Conservation (phyloP, 2,329 filamentous ascomycete genomes). For the Fusarium solani-melongenae region DNA sequence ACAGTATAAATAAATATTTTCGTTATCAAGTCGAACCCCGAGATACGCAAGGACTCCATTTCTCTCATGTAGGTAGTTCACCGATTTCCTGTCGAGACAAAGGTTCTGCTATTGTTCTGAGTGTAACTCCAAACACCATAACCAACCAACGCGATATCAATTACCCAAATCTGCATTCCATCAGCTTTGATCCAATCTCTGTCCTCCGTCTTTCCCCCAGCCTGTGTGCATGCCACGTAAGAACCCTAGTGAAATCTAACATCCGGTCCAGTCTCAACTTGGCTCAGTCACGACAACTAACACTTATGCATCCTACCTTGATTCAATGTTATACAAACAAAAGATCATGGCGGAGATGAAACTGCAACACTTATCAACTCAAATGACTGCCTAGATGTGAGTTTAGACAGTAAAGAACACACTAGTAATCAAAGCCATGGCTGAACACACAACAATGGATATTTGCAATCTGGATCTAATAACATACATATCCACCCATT, state of each 20-base stretch:
- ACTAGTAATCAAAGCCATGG: not conserved
- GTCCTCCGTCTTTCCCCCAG: rapidly evolving
- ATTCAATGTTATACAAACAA: not conserved
- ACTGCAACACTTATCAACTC: not conserved
- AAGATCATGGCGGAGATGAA: not conserved
- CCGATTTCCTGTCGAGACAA: not conserved
- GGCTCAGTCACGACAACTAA: not conserved
- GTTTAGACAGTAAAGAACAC: not conserved
- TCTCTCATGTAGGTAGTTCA: not conserved
- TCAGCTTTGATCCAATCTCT: not conserved
- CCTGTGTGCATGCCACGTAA: not conserved
- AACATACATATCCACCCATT: not conserved
- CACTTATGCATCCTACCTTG: not conserved
- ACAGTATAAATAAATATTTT: not conserved
- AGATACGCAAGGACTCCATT: not conserved
- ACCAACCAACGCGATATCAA: not conserved
- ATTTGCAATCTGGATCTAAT: not conserved
- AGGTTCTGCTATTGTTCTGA: no score
- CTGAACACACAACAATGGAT: not conserved
- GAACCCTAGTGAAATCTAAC: rapidly evolving
- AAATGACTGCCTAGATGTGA: no score
- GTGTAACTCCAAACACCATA: not conserved
- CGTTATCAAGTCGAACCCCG: rapidly evolving
- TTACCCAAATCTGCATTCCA: not conserved
- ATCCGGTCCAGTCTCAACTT: not conserved